Base-by-base conservation (phyloP, 2,329 filamentous ascomycete genomes). In the Aspergillus glaucus region DNA sequence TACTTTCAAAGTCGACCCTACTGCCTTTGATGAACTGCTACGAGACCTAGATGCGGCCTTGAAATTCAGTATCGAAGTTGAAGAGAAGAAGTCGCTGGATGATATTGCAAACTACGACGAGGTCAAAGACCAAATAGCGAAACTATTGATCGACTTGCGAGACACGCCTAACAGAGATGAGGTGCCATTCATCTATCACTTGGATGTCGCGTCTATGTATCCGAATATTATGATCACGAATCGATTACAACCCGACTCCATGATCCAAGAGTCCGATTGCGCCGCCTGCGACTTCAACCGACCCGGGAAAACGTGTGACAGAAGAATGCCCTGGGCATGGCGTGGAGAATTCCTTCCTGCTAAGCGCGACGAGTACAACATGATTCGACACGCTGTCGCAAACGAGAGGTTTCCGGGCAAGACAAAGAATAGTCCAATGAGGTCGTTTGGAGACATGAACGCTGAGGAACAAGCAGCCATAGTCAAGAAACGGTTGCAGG, bases 191-290 rank as follows among this genome's bases (percentile, higher is more conserved):
- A 98, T 98, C 56, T 98, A 98, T 71, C 93, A 98, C 77, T 76
- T 98, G 72, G 93, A 98, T 64, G 94, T 98, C 50, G 93, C 93
- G 15, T 96, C 93, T 51, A 98, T 98, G 93, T 98, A 98, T 66
- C 93, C 93, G 8, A 98, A 98, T 69, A 98, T 98, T 67, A 98
- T 98, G 94, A 98, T 94, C 2, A 98, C 93, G 1, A 98, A 98
- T 68, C 87, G 93, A 67, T 72, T 98, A 43, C 93, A 98, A 60
- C 93, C 93, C 0, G 93, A 98, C 68, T 97, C 93, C n/a, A 95
- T 98, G 90, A 94, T 98, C 47, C 78, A 92, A 43, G 94, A 98
- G 66, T 88, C 91, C 0, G 89, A 95, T 61, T 98, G 94, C 62
- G 93, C 93, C 2, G 91, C 93, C 9, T 98, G 94, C 69, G 94